Evolutionary conservation across 371 early-diverging fungal genomes (phyloP), one percentile per base, ranked within the genome.

Genomic region (Haplosporangium sp.): DNA sequence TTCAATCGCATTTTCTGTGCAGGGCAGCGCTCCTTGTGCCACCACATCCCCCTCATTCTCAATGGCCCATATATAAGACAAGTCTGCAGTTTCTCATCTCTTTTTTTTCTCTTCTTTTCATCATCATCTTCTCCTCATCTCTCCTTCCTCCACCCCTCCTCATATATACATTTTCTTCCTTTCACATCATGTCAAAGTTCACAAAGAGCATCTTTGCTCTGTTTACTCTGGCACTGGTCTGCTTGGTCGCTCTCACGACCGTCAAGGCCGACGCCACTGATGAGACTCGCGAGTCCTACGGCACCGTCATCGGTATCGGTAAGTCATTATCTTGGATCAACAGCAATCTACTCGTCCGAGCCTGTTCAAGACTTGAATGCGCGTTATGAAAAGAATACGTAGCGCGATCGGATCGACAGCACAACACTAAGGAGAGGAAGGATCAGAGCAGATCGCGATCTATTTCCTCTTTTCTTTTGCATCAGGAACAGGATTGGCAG

Each of bases 241-340:
- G 66, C 62, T 58, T 75, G 75, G 70, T 69, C 62, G 75, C 75
- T 36, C 48, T 75, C 51, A 58, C 75, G 55, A 66, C 75, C 59
- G 75, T 69, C 75, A 69, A 69, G 62, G 75, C 75, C 46, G 60
- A 64, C 60, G 64, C 59, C 36, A 43, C 50, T 42, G 74, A 74
- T 64, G 69, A 74, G 59, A 54, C 62, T 40, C 67, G 73, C 62
- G 66, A 69, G 51, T 21, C 62, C 51, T 75, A 64, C 59, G 94
- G 94, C 64, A 83, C 83, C 75, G 93, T 94, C 53, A 93, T 97
- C 75, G 97, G 97, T 80, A 96, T 97, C 69, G 75, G 75, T 75
- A 75, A 69, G 75, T 75, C 48, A 47, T 40, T 42, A 6, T 47
- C 50, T 42, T 14, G 11, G 29, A 11, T 3, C 36, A 20, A 29